These are phyloP conservation scores for Chlorophyllum brunneum DNA, from an alignment of 768 basidiomycete species.

Conservation along the genomic window DNA sequence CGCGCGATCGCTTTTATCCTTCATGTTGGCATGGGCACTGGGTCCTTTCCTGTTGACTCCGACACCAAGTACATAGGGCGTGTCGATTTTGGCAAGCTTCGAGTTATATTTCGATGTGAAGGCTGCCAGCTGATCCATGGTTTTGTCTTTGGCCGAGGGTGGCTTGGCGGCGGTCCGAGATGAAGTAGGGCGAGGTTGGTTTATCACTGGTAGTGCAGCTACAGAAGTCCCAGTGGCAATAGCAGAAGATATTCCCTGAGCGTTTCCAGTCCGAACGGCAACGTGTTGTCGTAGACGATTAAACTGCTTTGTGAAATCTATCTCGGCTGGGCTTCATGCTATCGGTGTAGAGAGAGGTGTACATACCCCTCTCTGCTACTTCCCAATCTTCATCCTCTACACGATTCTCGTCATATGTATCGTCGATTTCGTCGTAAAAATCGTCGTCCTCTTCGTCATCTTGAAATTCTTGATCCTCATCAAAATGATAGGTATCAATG, in stretches of 20 bases:
- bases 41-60: slow-evolving; percentile 93
- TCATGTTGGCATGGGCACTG: slow-evolving; percentile 79
- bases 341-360: background rate
- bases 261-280: slow-evolving; percentile 73
- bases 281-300: slow-evolving; percentile 92
- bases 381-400: slow-evolving; percentile 91
- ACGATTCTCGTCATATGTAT: slow-evolving; percentile 50
- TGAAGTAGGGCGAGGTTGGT: slow-evolving; percentile 48
- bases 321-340: background rate
- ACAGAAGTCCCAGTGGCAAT: slow-evolving; percentile 46
- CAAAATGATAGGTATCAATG: slow-evolving; percentile 39
- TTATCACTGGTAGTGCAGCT: slow-evolving; percentile 66
- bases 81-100: slow-evolving; percentile 69
- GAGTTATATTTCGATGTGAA: slow-evolving; percentile 71
- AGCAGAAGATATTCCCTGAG: slow-evolving; percentile 53
- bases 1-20: slow-evolving; percentile 96
- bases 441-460: slow-evolving; percentile 36
- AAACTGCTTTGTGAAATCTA: slow-evolving; percentile 99
- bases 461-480: slow-evolving; percentile 34
- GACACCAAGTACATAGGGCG: slow-evolving; percentile 62
- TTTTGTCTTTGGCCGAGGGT: slow-evolving; percentile 46
- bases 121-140: slow-evolving; percentile 67
- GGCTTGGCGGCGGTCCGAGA: slow-evolving; percentile 21
- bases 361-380: slow-evolving; percentile 73
- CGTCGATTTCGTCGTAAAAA: slow-evolving; percentile 30